Base-by-base conservation (phyloP, 2,329 filamentous ascomycete species). In the Diplodia intermedia region DNA sequence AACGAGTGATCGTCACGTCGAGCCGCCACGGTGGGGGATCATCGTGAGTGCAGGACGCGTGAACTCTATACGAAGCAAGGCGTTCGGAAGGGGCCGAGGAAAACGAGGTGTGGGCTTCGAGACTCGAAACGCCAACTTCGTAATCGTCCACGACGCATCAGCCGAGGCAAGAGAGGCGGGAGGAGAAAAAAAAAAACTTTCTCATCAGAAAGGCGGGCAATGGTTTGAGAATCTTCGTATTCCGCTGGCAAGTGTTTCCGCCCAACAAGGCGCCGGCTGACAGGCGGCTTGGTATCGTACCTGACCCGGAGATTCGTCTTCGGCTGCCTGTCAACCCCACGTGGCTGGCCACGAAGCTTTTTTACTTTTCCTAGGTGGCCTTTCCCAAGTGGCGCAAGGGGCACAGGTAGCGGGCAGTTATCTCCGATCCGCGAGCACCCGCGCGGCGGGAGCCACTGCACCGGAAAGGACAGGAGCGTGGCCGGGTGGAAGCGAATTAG, bases 371-470 rank as follows among this genome's bases (percentile, higher is more conserved):
- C 20, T 6, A n/a, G n/a, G n/a, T 33, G 31, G 31, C 31, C 8
- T 33, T 29, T 52, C 15, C 26, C 15, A 52, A 29, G 23, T 29
- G 38, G 55, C 55, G 55, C 36, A 36, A 43, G 38, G 55, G 20
- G n/a, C 54, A 38, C 38, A 23, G 40, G 40, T 43, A 26, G 36
- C 55, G 55, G 55, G n/a, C 56, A 49, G 23, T 52, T 36, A 38
- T 52, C 43, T 63, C 60, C 56, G 56, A 49, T 9, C 43, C 60
- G 60, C 60, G 9, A 52, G 29, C 60, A 63, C 50, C 60, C 60
- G 60, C 43, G 47, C 47, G 60, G 43, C 43, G 23, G 14, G 38
- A 40, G 26, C 54, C 54, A 40, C 26, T 8, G 57, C 14, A 26
- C 9, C 29, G 8, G 26, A 33, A 29, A 20, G n/a, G 23, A 49